phyloP scores from a whole-genome alignment of 2,329 filamentous ascomycete species.

The Cladosporium sp. region DNA sequence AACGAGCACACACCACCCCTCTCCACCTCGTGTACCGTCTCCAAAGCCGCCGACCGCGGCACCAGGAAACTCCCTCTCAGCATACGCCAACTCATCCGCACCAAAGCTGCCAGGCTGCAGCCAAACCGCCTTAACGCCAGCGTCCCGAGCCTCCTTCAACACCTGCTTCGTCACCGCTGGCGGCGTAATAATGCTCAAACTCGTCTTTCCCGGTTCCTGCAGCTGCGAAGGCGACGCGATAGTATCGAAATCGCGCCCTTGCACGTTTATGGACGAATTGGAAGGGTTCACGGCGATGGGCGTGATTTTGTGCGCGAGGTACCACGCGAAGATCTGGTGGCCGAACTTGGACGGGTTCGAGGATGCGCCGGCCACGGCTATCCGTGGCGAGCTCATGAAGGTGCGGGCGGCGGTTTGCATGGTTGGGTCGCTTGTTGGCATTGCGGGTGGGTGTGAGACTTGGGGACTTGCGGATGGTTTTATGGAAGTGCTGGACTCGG shows the following conservation, averaged over 20 bases:
- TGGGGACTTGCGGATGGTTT: background rate
- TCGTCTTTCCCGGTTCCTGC: constrained; percentile 67
- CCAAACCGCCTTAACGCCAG: constrained; percentile 77
- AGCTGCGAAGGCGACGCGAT: constrained; percentile 67
- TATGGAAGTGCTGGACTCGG: background rate
- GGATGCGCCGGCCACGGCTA: constrained; percentile 88
- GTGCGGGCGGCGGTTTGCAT: constrained; percentile 72
- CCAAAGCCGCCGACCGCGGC: constrained; percentile 69
- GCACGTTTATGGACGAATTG: constrained; percentile 64
- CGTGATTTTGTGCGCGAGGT: constrained; percentile 72
- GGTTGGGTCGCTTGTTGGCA: constrained; percentile 21
- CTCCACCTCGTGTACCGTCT: constrained; percentile 65
- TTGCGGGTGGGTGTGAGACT: background rate
- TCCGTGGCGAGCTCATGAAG: constrained; percentile 79
- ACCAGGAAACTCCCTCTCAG: constrained; percentile 65
- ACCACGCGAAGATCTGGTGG: constrained; percentile 91
- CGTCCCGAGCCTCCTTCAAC: constrained; percentile 73
- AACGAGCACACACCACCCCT: constrained; percentile 87
- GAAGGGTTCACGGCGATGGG: constrained; percentile 84
- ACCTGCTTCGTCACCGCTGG: constrained; percentile 74
- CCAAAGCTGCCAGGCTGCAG: constrained; percentile 90
- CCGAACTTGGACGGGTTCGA: constrained; percentile 84
- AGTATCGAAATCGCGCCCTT: constrained; percentile 61
- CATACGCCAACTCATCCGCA: constrained; percentile 70
- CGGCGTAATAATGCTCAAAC: constrained; percentile 84